These are phyloP conservation scores for Kazachstania viticola DNA, from an alignment of 805 yeast species.

Conservation along the genomic window DNA sequence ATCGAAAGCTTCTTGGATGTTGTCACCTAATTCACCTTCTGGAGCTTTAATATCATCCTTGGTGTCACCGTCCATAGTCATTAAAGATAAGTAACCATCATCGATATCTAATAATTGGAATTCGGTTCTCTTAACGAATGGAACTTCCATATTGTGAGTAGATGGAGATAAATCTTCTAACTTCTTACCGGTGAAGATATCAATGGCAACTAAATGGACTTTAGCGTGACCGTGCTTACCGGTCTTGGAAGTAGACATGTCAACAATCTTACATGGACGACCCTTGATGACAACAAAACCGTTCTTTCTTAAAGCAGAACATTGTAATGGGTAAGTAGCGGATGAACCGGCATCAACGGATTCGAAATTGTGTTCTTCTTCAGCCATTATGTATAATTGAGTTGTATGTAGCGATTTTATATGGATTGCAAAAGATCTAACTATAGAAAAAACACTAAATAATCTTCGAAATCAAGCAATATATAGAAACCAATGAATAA, in stretches of 20 bases:
- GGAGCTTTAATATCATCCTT: conserved; percentile 98
- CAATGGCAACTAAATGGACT: conserved; percentile 98
- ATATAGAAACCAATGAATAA: too few relatives aligned
- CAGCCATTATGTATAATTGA: conserved; percentile 28
- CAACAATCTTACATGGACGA: conserved; percentile 99
- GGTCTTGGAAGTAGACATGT: conserved; percentile 99
- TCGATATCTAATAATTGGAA: conserved; percentile 95
- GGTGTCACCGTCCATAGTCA: conserved; percentile 96
- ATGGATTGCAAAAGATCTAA: too few relatives aligned
- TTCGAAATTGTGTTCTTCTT: conserved; percentile 80
- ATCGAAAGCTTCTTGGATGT: conserved; percentile 84
- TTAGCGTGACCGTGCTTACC: conserved; percentile 99
- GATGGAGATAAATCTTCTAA: conserved; percentile 99
- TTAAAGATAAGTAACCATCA: conserved; percentile 93
- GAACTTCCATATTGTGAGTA: conserved; percentile 99
- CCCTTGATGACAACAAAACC: conserved; percentile 98
- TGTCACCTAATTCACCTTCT: conserved; percentile 95
- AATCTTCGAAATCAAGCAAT: too few relatives aligned
- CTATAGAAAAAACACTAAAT: too few relatives aligned
- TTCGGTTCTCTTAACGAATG: conserved; percentile 92
- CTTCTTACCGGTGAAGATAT: conserved; percentile 98
- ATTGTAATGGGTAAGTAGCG: conserved; percentile 95
- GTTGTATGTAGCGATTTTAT: too few relatives aligned
- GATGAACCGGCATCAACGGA: conserved; percentile 99
- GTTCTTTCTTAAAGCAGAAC: conserved; percentile 99